phyloP scores from a whole-genome alignment of 257 asterid species.

The Solanum medicagineum region DNA sequence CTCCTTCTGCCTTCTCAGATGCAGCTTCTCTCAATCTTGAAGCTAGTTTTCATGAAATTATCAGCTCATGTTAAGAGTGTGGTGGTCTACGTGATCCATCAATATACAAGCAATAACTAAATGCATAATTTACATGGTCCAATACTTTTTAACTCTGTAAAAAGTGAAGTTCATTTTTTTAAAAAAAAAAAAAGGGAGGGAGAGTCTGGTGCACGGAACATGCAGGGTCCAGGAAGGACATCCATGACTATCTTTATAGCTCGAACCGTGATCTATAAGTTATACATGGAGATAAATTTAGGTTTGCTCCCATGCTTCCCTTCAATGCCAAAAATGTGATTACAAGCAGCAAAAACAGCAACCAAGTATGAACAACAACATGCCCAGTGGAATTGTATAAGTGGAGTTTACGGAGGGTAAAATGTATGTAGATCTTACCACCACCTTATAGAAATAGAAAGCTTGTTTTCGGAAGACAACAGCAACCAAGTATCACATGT shows the following conservation, averaged over 20 bases:
- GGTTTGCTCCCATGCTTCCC: neutral
- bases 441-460: too few relatives aligned
- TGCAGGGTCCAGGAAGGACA: neutral
- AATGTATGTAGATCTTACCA: too few relatives aligned
- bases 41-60: neutral
- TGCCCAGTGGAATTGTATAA: too few relatives aligned
- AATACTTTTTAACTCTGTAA: neutral
- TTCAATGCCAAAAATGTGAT: neutral
- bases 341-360: neutral
- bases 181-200: too few relatives aligned
- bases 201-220: neutral
- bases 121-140: neutral
- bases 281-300: neutral
- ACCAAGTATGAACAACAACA: neutral
- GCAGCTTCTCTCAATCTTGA: constrained; percentile 14
- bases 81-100: neutral
- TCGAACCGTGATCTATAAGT: neutral
- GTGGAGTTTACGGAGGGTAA: too few relatives aligned
- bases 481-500: neutral
- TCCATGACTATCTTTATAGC: neutral
- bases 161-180: neutral
- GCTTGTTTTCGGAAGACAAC: too few relatives aligned
- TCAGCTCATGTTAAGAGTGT: neutral
- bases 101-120: neutral
- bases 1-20: constrained; percentile 16